phyloP scores from a whole-genome alignment of 2,329 filamentous ascomycete species.

The Penicillium sp. region DNA sequence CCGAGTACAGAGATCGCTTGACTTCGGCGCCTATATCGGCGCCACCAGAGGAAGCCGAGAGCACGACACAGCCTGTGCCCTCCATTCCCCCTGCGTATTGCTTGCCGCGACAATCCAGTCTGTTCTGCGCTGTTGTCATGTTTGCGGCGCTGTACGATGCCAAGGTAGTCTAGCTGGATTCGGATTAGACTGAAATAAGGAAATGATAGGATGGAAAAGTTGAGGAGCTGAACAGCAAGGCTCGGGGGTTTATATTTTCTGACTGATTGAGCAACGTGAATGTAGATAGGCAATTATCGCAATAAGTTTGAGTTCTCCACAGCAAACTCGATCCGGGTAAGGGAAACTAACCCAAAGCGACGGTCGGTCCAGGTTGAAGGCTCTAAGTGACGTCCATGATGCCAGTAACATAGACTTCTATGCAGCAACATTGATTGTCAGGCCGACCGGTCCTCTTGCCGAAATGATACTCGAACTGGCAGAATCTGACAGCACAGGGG shows the following conservation, averaged over 20 bases:
- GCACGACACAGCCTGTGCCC: conserved; percentile 1
- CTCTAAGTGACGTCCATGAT: no score
- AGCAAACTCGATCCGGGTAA: no score
- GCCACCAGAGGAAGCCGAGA: conserved; percentile 1
- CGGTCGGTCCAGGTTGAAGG: no score
- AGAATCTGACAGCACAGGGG: no score
- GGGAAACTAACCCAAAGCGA: no score
- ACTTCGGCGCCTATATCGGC: neutral
- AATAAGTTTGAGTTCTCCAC: no score
- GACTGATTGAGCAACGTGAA: no score
- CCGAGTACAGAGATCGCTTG: neutral
- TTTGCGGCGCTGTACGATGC: conserved; percentile 1
- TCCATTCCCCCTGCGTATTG: neutral
- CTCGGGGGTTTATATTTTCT: neutral
- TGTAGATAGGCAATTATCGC: no score
- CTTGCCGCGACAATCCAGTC: neutral
- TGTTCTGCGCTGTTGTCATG: conserved; percentile 1
- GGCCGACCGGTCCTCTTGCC: no score
- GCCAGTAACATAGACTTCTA: no score
- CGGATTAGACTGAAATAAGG: neutral
- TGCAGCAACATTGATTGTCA: no score
- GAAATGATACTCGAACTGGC: no score
- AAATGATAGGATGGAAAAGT: neutral
- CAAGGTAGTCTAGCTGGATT: conserved; percentile 3
- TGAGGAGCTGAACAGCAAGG: neutral